These are phyloP conservation scores for Neocallimastix lanati DNA, from an alignment of 192 early-diverging fungal genomes.

Conservation along the genomic window DNA sequence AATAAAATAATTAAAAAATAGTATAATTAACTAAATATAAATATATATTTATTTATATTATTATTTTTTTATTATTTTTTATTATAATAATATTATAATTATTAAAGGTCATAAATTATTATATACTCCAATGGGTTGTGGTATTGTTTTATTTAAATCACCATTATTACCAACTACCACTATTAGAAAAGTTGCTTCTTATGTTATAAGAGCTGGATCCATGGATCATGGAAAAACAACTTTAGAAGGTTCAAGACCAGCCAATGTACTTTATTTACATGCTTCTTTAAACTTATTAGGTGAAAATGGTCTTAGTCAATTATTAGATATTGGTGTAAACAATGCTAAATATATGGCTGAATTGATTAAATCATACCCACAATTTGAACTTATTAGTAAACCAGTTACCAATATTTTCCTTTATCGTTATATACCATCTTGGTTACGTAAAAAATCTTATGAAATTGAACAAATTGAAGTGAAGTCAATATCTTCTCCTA, in stretches of 20 bases:
- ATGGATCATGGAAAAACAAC: conserved; percentile 31
- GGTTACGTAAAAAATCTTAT: conserved; percentile 17
- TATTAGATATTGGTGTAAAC: conserved; percentile 19
- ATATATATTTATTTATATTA: too few relatives aligned
- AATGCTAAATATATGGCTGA: conserved; percentile 22
- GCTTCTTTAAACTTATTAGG: conserved; percentile 24
- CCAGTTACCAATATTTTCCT: conserved; percentile 28
- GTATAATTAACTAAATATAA: too few relatives aligned
- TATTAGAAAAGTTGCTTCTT: conserved; percentile 34
- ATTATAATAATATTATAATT: too few relatives aligned
- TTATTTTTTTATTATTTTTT: too few relatives aligned
- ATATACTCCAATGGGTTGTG: conserved; percentile 35
- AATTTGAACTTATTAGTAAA: conserved; percentile 18
- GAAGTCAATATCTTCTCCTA: too few relatives aligned
- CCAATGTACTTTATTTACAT: conserved; percentile 24
- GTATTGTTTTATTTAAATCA: conserved; percentile 23
- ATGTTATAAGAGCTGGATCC: conserved; percentile 27
- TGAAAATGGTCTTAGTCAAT: too few relatives aligned
- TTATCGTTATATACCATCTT: too few relatives aligned
- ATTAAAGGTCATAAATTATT: conserved; percentile 41
- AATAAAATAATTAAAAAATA: too few relatives aligned
- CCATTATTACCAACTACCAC: too few relatives aligned
- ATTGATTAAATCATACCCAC: conserved; percentile 13
- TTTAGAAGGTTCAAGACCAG: too few relatives aligned
- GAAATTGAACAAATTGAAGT: conserved; percentile 13